Evolutionary conservation across 495 filamentous ascomycete species (phyloP), one percentile per base, ranked within the genome.

Genomic region (Xylaria venustula): DNA sequence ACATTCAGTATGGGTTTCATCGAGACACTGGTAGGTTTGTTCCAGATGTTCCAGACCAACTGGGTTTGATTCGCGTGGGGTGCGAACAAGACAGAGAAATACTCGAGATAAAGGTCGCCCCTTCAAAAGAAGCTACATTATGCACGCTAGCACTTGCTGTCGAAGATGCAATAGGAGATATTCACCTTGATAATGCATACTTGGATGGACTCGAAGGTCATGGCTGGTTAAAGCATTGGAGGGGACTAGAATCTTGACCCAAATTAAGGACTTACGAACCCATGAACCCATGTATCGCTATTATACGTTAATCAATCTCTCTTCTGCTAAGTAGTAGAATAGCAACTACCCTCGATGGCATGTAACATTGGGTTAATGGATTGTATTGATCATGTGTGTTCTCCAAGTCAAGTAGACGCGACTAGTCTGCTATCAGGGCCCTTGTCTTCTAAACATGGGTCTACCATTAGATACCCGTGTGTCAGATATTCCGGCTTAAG

Each of bases 61-160:
- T 50, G n/a, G 34, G 14, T 50, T 17, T 49, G 30, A 37, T 40
- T 22, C 1, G 40, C n/a, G 4, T n/a, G 9, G 40, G 4, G 40
- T 6, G 25, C 7, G 40, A 44, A 44, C 40, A 44, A 44, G 17
- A 44, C 4, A 17, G 25, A 48, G 25, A 12, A 46, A 19, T 50
- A 22, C 26, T 9, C 32, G n/a, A 23, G 2, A 22, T 59, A 26
- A 59, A 50, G 17, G n/a, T 26, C 20, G 44, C 30, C 11, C 45
- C 45, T 37, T 59, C 56, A 22, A 59, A 59, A 59, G 56, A 59
- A 54, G 42, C 42, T 34, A 59, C 45, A 28, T 15, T 59, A 20
- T 30, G 56, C 17, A 49, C 36, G 30, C 17, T 59, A 36, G 30
- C 8, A 2, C 34, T 32, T 34, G 42, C 25, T 46, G 42, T 49